phyloP scores from a whole-genome alignment of 257 asterid species.

The Verbascum thapsus region DNA sequence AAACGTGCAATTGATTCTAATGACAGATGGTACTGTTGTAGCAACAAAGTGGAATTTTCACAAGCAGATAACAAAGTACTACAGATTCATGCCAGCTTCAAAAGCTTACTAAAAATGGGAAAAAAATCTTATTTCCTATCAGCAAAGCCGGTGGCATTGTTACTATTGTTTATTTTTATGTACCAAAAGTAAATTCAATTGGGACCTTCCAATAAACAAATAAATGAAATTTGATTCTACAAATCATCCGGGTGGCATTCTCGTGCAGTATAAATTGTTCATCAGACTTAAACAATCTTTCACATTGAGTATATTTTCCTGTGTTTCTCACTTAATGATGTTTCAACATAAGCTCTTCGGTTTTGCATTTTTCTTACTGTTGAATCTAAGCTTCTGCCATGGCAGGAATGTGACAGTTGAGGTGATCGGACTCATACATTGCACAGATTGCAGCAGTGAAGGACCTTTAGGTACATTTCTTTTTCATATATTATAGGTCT shows the following conservation, averaged over 20 bases:
- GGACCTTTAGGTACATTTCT: constrained; percentile 26
- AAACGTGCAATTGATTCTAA: constrained; percentile 36
- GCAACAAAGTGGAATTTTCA: not conserved
- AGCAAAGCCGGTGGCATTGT: constrained; percentile 44
- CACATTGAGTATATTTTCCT: constrained; percentile 4
- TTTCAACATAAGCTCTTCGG: constrained; percentile 28
- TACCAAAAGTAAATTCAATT: constrained; percentile 11
- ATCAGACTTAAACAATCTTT: not conserved
- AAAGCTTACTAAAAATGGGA: not conserved
- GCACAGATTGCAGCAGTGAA: constrained; percentile 38
- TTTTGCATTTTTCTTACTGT: constrained; percentile 22
- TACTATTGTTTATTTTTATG: constrained; percentile 11
- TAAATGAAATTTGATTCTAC: not conserved
- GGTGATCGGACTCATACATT: constrained; percentile 42
- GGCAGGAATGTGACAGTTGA: constrained; percentile 36
- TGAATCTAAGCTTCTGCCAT: constrained; percentile 29
- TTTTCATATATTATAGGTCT: not conserved
- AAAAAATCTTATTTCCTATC: constrained; percentile 23
- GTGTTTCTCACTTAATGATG: constrained; percentile 26
- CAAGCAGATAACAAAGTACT: not conserved
- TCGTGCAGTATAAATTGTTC: constrained; percentile 39
- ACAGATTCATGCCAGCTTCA: constrained; percentile 7
- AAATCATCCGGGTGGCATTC: not conserved
- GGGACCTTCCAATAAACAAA: constrained; percentile 32
- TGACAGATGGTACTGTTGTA: constrained; percentile 14